Evolutionary conservation across 192 early-diverging fungal species (phyloP).

Genomic region (Rhizophagus clarus): DNA sequence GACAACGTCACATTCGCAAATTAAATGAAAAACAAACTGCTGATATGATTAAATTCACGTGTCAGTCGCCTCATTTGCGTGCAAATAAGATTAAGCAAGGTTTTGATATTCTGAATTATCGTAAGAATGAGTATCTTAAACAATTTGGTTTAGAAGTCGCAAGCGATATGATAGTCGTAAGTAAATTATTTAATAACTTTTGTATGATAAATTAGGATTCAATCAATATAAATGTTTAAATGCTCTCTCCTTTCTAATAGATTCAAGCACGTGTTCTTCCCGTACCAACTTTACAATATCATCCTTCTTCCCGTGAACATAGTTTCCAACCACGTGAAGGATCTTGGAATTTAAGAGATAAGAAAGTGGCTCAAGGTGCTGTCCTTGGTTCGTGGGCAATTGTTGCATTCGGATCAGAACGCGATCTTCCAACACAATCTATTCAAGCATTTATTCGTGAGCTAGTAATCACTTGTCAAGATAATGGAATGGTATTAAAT

Average conservation of each 20-base stretch:
- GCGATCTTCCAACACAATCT: constrained; percentile 49
- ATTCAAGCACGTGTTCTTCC: constrained; percentile 73
- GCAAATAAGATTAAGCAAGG: constrained; percentile 78
- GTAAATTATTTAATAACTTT: not conserved
- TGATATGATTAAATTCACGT: constrained; percentile 95
- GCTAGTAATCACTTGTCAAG: constrained; percentile 70
- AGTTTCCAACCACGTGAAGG: constrained; percentile 63
- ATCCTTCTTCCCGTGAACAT: constrained; percentile 47
- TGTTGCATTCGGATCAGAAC: constrained; percentile 68
- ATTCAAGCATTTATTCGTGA: constrained; percentile 74
- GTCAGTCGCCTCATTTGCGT: constrained; percentile 77
- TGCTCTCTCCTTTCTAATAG: not conserved
- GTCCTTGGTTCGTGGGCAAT: constrained; percentile 79
- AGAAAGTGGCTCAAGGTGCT: constrained; percentile 71
- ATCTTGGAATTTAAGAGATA: constrained; percentile 87
- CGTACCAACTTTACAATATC: constrained; percentile 72
- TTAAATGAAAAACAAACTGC: constrained; percentile 88
- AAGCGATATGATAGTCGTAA: constrained; percentile 65
- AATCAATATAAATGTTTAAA: not conserved
- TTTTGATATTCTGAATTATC: constrained; percentile 63
- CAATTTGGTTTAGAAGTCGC: constrained; percentile 76
- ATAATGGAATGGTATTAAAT: constrained; percentile 61
- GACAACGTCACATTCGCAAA: constrained; percentile 82
- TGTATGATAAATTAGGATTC: not conserved
- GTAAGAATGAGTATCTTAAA: constrained; percentile 69